Evolutionary conservation across 129 eudicot genomes (phyloP).

Genomic region (Chrysanthemum makinoi): DNA sequence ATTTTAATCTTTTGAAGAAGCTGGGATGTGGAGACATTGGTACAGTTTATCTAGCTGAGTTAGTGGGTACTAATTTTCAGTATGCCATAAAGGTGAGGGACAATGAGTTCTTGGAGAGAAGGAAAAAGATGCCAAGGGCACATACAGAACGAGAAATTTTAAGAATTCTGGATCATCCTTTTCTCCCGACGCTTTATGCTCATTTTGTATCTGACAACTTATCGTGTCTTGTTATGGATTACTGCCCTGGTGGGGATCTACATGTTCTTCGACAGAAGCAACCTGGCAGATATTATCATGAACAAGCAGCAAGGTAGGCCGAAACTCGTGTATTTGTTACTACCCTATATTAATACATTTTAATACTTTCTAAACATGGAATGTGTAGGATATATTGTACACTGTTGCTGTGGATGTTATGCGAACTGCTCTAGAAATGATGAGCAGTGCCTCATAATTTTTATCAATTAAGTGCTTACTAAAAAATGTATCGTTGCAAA

Average conservation of each 20-base stretch:
- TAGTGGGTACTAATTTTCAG: constrained; percentile 56
- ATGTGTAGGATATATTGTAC: background rate
- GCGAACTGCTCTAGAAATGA: background rate
- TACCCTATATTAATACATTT: background rate
- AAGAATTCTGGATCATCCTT: constrained; percentile 85
- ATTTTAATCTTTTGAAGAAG: constrained; percentile 29
- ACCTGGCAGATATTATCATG: constrained; percentile 70
- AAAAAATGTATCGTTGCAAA: too few relatives aligned
- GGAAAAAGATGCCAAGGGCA: constrained; percentile 81
- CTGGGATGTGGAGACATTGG: constrained; percentile 33
- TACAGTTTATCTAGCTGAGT: constrained; percentile 32
- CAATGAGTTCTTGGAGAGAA: constrained; percentile 73
- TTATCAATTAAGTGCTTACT: too few relatives aligned
- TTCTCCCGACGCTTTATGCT: constrained; percentile 81
- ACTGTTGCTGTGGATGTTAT: background rate
- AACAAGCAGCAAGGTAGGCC: constrained; percentile 80
- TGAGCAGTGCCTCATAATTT: too few relatives aligned
- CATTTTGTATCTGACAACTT: constrained; percentile 79
- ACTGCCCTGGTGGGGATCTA: constrained; percentile 92
- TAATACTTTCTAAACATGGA: background rate
- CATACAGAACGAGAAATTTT: constrained; percentile 85
- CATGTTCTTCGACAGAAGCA: constrained; percentile 91
- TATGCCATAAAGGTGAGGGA: constrained; percentile 94
- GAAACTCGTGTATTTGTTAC: background rate
- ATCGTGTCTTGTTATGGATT: constrained; percentile 92